A percentile compares a stretch with the other conserved stretches of the same genome.
These are phyloP conservation scores for Fragilariopsis cylindrus DNA, from an alignment of 108 stramenopile genomes.

Conservation along the genomic window DNA sequence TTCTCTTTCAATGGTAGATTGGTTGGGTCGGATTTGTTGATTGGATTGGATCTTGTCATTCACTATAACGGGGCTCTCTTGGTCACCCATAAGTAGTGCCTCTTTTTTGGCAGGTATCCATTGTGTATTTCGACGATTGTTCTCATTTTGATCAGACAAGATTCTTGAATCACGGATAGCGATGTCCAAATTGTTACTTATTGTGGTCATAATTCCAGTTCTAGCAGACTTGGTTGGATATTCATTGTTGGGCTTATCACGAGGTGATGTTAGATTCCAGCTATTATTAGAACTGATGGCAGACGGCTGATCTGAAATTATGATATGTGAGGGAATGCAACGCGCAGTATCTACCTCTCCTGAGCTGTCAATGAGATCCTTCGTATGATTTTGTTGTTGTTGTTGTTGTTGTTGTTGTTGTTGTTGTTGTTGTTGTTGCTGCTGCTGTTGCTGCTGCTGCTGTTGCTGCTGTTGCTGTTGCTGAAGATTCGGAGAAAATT, in stretches of 20 bases:
- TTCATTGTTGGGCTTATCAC: not conserved
- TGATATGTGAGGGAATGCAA: conserved; percentile 5
- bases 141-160: not conserved
- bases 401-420: not conserved
- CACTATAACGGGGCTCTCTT: not conserved
- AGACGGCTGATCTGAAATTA: conserved; percentile 11
- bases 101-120: conserved; percentile 12
- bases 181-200: conserved; percentile 2
- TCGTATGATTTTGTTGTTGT: not conserved
- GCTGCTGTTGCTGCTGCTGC: not conserved
- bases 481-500: not conserved
- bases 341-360: not conserved
- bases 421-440: not conserved
- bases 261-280: conserved; percentile 20
- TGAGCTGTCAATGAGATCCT: not conserved
- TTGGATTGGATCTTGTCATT: not conserved
- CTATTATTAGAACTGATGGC: conserved; percentile 6
- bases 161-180: conserved; percentile 5
- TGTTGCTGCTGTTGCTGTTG: not conserved
- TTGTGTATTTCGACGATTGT: not conserved
- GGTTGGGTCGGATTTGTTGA: not conserved
- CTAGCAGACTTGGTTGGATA: not conserved
- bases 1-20: not conserved
- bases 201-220: not conserved
- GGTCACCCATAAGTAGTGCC: not conserved